Evolutionary conservation across 495 filamentous ascomycete species (phyloP).

Genomic region (Hypoxylon subgilvum): DNA sequence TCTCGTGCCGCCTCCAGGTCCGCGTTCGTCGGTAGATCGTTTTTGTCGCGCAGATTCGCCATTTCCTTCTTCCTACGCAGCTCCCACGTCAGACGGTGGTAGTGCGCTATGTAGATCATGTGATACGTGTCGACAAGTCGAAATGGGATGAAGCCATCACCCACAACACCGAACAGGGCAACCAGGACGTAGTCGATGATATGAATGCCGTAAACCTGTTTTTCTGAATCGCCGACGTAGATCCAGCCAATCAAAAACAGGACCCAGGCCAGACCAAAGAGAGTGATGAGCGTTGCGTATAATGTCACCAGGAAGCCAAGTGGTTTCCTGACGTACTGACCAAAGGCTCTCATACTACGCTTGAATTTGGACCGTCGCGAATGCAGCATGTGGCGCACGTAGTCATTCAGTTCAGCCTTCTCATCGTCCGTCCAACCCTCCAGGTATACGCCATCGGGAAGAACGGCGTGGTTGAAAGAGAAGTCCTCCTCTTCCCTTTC

Average conservation of each 20-base stretch:
- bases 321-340: conserved; percentile 72
- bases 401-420: conserved; percentile 74
- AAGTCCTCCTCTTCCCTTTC: conserved; percentile 34
- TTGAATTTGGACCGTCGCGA: conserved; percentile 77
- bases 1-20: conserved; percentile 56
- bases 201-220: conserved; percentile 71
- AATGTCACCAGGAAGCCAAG: conserved; percentile 77
- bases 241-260: conserved; percentile 88
- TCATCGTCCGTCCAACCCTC: conserved; percentile 74
- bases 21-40: conserved; percentile 66
- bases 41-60: conserved; percentile 69
- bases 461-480: conserved; percentile 55
- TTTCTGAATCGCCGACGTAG: conserved; percentile 75
- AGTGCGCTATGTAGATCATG: conserved; percentile 70
- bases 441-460: conserved; percentile 68
- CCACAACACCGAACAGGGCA: conserved; percentile 77
- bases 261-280: conserved; percentile 83
- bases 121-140: conserved; percentile 81
- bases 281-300: conserved; percentile 79
- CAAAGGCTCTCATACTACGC: conserved; percentile 74
- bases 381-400: conserved; percentile 82
- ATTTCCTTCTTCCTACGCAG: conserved; percentile 66
- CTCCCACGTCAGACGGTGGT: conserved; percentile 72
- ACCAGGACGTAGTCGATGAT: conserved; percentile 80
- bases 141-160: conserved; percentile 78